phyloP scores from a whole-genome alignment of 2,329 filamentous ascomycete species.

The Thielaviopsis punctulata region DNA sequence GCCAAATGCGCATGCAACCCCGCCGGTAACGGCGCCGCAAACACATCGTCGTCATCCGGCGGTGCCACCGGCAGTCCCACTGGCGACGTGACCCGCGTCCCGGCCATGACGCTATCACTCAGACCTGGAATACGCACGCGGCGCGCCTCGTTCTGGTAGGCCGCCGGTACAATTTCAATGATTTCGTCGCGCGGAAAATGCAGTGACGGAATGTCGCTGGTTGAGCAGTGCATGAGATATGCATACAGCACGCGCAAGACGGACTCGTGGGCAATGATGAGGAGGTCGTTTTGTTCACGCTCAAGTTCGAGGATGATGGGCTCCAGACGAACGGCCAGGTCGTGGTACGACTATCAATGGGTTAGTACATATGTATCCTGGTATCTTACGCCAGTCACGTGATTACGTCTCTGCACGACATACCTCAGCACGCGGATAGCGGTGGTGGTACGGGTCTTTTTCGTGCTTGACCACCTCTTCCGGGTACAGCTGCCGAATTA shows the following conservation, averaged over 20 bases:
- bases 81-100: slow-evolving; percentile 16
- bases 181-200: slow-evolving; percentile 94
- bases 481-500: slow-evolving; percentile 66
- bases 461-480: slow-evolving; percentile 90
- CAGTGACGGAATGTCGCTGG: slow-evolving; percentile 80
- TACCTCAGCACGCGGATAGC: slow-evolving; percentile 88
- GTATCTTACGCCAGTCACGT: background rate
- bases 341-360: slow-evolving; percentile 68
- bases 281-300: slow-evolving; percentile 88
- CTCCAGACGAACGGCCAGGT: slow-evolving; percentile 91
- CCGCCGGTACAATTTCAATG: slow-evolving; percentile 94
- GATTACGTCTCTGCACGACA: slow-evolving; percentile 13
- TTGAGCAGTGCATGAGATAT: slow-evolving; percentile 96
- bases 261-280: slow-evolving; percentile 95
- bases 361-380: background rate
- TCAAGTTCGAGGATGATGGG: slow-evolving; percentile 96
- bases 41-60: background rate
- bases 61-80: background rate
- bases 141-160: slow-evolving; percentile 91
- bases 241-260: slow-evolving; percentile 94
- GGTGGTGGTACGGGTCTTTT: slow-evolving; percentile 86
- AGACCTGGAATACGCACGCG: slow-evolving; percentile 67
- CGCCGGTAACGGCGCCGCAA: background rate
- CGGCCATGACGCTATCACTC: slow-evolving; percentile 50
- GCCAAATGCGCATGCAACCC: slow-evolving; percentile 1